phyloP scores from a whole-genome alignment of 148 eudicot species.

The Vaccinium macrocarpon region DNA sequence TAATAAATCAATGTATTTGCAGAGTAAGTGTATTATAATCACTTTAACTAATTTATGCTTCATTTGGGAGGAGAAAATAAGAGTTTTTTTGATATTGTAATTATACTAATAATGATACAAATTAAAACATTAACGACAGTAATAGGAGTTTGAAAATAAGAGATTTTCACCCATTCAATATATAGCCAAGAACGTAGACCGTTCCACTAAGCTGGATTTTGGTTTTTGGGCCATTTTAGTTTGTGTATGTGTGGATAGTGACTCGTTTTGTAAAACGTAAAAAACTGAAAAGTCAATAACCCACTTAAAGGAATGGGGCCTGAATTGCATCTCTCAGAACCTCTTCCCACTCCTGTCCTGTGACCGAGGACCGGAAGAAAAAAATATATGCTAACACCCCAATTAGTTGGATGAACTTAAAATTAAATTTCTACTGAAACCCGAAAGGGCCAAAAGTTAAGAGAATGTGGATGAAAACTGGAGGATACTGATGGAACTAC shows the following conservation, averaged over 20 bases:
- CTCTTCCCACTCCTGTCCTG: no score
- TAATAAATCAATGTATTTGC: neutral
- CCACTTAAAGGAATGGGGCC: no score
- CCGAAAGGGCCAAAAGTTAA: neutral
- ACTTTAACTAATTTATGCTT: slow-evolving; percentile 14
- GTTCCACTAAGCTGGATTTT: no score
- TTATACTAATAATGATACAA: no score
- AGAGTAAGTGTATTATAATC: neutral
- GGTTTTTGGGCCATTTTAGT: no score
- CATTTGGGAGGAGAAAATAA: neutral
- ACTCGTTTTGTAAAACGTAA: no score
- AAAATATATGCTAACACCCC: neutral
- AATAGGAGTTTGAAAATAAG: neutral
- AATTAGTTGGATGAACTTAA: neutral
- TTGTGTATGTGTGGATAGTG: no score
- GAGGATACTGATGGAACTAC: neutral
- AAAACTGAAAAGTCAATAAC: no score
- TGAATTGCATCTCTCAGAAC: no score
- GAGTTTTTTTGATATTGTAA: no score
- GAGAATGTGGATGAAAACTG: neutral
- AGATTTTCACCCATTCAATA: neutral
- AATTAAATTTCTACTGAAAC: neutral
- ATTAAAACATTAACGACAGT: no score
- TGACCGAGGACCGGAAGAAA: no score
- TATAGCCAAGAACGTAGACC: neutral